Base-by-base conservation (phyloP, 2,329 filamentous ascomycete species). In the Ceratocystis lukuohia region DNA sequence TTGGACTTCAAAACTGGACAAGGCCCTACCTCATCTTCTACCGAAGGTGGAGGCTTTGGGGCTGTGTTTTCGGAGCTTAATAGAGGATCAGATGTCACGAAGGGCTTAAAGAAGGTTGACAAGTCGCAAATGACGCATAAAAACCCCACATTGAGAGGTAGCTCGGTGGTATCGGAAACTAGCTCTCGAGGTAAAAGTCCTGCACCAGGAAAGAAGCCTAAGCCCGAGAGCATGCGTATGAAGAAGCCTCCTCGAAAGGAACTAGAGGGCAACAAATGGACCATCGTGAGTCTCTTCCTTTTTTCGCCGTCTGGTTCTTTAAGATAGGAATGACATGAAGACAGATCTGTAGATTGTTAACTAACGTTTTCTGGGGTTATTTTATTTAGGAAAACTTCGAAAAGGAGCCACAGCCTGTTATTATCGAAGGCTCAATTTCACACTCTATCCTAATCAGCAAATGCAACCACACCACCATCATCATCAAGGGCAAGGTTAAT, bases 71-170 rank as follows among this genome's bases (percentile, higher is more conserved):
- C 87, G 50, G 88, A 96, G 70, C 79, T 99, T 65, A 97, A 97
- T 77, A 87, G 88, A 74, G 94, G 94, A 67, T 85, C 89, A 68
- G 81, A 84, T n/a, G 89, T 99, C 68, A 99, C 94, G 3, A 86
- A 89, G 70, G 87, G 89, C 41, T 81, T 99, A 45, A 88, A 89
- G 70, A 99, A 96, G 80, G 94, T 99, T 62, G 93, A 96, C 77
- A 88, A 87, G 74, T 94, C 89, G 65, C 82, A 97, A 76, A 96
- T 96, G 93, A 99, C 94, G 68, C 94, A 99, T 78, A 97, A 97
- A 80, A 99, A 99, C 77, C 94, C 94, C 15, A 84, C 86, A 8
- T 80, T 99, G 67, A 87, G 94, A 69, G 83, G 89, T 28, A 80
- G 80, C 68, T 88, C 89, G 12, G 82, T 84, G 1, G 89, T 93